Percentiles rank a stretch among this genome's conserved stretches.
phyloP scores from a whole-genome alignment of 495 filamentous ascomycete genomes.

The Cercophora samala region DNA sequence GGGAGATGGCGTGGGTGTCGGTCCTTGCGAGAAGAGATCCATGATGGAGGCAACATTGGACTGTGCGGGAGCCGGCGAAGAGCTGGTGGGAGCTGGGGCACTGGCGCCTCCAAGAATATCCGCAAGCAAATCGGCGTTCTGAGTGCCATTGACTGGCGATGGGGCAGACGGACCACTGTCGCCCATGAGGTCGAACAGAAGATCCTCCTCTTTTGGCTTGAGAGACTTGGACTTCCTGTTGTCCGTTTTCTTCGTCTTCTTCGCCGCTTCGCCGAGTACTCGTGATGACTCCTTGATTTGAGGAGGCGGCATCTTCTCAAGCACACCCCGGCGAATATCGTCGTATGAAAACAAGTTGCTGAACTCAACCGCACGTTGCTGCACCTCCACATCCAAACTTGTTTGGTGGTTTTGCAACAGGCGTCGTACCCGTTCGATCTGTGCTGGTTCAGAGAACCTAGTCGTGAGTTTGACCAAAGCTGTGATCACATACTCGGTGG shows the following conservation, averaged over 20 bases:
- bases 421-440: constrained; percentile 79
- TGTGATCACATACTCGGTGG: constrained; percentile 92
- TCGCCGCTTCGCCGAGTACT: constrained; percentile 80
- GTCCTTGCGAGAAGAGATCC: constrained; percentile 65
- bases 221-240: constrained; percentile 72
- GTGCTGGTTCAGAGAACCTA: constrained; percentile 73
- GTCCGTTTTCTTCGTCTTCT: constrained; percentile 72
- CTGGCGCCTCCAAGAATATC: constrained; percentile 75
- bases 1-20: constrained; percentile 28
- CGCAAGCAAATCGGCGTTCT: constrained; percentile 80
- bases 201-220: constrained; percentile 84
- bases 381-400: constrained; percentile 88
- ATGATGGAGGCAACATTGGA: constrained; percentile 77
- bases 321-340: constrained; percentile 79
- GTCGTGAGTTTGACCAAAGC: constrained; percentile 94
- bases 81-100: constrained; percentile 49
- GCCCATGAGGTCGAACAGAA: constrained; percentile 89
- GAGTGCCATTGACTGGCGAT: constrained; percentile 58
- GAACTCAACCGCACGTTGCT: constrained; percentile 93
- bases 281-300: constrained; percentile 93
- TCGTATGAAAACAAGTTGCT: constrained; percentile 89
- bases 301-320: constrained; percentile 95
- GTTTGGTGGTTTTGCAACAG: constrained; percentile 71
- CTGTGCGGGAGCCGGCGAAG: constrained; percentile 50
- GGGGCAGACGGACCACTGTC: constrained; percentile 57